Evolutionary conservation across 106 monocot genomes (phyloP), one percentile per base, ranked within the genome.

Genomic region (Dendrobium huoshanense): DNA sequence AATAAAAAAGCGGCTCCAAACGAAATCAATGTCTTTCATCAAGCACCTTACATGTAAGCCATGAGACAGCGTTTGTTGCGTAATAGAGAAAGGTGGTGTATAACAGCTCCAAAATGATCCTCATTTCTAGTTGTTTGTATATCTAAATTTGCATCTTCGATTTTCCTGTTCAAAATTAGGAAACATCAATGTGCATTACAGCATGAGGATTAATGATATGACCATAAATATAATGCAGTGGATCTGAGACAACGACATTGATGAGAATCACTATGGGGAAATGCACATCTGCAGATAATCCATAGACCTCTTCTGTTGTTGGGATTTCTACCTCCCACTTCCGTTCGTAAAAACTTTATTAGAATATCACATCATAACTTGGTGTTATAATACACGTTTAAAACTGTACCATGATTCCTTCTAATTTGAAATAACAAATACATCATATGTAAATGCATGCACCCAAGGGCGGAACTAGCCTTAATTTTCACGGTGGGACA

Each of bases 1-100:
- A 31, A 1, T 31, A 31, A 31, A 31, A 31, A 31, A 1, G 31
- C 31, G 31, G 31, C 31, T 31, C 31, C 31, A 31, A 31, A 31
- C 1, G 31, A 31, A 31, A 31, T 31, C 31, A 1, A 31, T 31
- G 31, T 8, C 11, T 4, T 76, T 10, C 13, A 27, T 29, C 9
- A 1, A 43, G 49, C 11, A 24, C 49, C 76, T 76, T 92, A 94
- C 97, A 94, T 85, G 87, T 94, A 98, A 40, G 92, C 91, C 97
- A 92, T 98, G 81, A 94, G 94, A 58, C 94, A 92, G 27, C 94
- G 92, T 78, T 98, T 98, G 78, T 98, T 94, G 67, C 92, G 92
- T 42, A 83, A 67, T 65, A 98, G 83, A 74, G 97, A 94, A 75
- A 94, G 90, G 80, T 94, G 92, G 48, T 94, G 97, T 67, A 95